Base-by-base conservation (phyloP, 176 grass and related monocot species). In the Melocanna baccifera region DNA sequence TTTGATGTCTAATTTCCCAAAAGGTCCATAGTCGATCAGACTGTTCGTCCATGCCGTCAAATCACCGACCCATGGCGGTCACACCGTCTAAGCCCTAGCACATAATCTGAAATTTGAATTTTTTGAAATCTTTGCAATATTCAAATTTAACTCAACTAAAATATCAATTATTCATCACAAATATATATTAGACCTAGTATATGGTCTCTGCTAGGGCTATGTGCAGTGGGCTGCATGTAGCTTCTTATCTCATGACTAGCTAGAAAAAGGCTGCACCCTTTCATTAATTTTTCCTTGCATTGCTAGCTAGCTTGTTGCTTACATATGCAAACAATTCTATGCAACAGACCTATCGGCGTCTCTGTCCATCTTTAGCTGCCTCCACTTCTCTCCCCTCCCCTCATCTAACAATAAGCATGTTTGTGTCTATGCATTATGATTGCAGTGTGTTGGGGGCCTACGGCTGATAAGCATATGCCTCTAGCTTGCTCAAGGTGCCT, bases 161-260 rank as follows among this genome's bases (percentile, higher is more conserved):
- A 36, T 5, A 36, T 4, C 34, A 36, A 36, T 36, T 36, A 36
- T 36, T 36, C 34, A 36, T 36, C 34, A 36, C 4, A 36, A 36
- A 4, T 36, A 3, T 36, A 36, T 36, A 4, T 36, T 36, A 36
- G 34, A 36, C 34, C 34, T n/a, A 36, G 34, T 36, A 36, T 36
- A 36, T 36, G 34, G 34, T 5, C 34, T 36, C 34, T 36, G 5
- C 34, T 3, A 36, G 10, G 70, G 47, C 69, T 19, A 67, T 47
- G 34, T 76, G 65, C 52, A 42, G 65, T 76, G 74, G 74, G 18
- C 41, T 79, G 67, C 79, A 74, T 50, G 72, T 72, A 86, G 73
- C 72, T 82, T 86, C 88, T 83, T 47, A 62, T 81, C 84, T 62
- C 69, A 79, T 69, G 80, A 75, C 80, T 74, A 46, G 67, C 59